Evolutionary conservation across 495 filamentous ascomycete genomes (phyloP), one percentile per base, ranked within the genome.

Genomic region (Podospora bellae-mahoneyi): DNA sequence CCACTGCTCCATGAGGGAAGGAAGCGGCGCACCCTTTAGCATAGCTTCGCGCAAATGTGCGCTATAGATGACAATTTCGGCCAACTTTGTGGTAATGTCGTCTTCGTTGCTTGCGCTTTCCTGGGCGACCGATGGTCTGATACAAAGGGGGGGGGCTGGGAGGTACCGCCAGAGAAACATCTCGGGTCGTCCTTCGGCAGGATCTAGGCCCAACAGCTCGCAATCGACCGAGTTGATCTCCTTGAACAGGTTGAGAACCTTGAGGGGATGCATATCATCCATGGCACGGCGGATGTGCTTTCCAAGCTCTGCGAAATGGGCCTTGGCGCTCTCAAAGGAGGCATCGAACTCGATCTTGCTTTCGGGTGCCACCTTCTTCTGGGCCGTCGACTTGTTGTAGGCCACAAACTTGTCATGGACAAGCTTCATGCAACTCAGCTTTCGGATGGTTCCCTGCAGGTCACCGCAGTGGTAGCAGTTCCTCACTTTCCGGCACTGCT

Each of bases 161-260:
- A 99, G 84, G 76, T 93, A 97, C 77, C 96, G 92, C 95, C 95
- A 99, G 20, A 99, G 84, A 77, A 97, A 96, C 91, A 97, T 96
- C 73, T 99, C 95, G 1, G 95, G 95, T 60, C 94, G 85, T 2
- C 93, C 93, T 71, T 96, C 91, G 32, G 87, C 83, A 39, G 95
- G 92, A 70, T 97, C 87, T 76, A 99, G 85, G 2, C 93, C 93
- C 23, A 99, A 79, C 13, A 99, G 83, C 74, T 98, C 96, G 75
- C 94, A 97, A 77, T 99, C 96, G 16, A 83, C 83, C 54, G 88
- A 85, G n/a, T 86, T 87, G 59, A 99, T 92, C 72, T 87, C 88
- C 78, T 91, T 92, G 83, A 99, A 97, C 13, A 98, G 81, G 71
- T 97, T 92, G 58, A 97, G 78, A 18, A 97, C 93, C 23, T 90